Evolutionary conservation across 2,329 filamentous ascomycete genomes (phyloP), one percentile per base, ranked within the genome.

Genomic region (Akanthomyces dipterigenus): DNA sequence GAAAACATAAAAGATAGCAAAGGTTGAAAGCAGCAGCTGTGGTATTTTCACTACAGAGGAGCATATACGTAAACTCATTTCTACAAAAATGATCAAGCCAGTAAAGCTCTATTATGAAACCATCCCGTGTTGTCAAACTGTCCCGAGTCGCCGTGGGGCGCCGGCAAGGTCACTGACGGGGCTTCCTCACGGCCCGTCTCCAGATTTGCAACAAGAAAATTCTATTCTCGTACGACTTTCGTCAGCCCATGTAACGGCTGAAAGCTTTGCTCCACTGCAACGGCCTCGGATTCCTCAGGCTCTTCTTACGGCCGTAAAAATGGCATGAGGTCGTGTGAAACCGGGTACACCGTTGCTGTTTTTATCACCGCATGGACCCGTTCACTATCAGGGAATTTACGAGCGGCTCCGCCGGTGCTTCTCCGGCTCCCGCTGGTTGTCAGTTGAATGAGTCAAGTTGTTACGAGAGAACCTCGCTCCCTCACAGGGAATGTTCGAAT

Each of bases 291-390:
- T 16, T 43, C 3, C 22, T 28, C 11, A n/a, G 24, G 8, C 20
- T 26, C 31, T 40, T 22, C 28, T 48, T 22, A 24, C 18, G 28
- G 6, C n/a, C 20, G 55, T 48, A 36, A 38, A 28, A 49, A 38
- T 57, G 43, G 55, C 55, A 49, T 40, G 43, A 57, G 55, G n/a
- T 57, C 55, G 55, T 34, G 43, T 57, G 43, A 36, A 57, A 57
- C 55, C 55, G 55, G 55, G 34, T 31, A 16, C 43, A 12, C 8
- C 3, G 40, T 24, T 48, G 12, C 42, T 57, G 42, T 43, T 20
- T 57, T 36, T 26, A 48, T 46, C 14, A 22, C 20, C n/a, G 55
- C 31, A 12, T 14, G 12, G 55, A 28, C 28, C 55, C 43, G 42
- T 57, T 38, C 28, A 20, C 34, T 18, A 20, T 20, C 42, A 8